Conservation (phyloP, 2,329 filamentous ascomycete genomes). For the Ophiostoma piceae region DNA sequence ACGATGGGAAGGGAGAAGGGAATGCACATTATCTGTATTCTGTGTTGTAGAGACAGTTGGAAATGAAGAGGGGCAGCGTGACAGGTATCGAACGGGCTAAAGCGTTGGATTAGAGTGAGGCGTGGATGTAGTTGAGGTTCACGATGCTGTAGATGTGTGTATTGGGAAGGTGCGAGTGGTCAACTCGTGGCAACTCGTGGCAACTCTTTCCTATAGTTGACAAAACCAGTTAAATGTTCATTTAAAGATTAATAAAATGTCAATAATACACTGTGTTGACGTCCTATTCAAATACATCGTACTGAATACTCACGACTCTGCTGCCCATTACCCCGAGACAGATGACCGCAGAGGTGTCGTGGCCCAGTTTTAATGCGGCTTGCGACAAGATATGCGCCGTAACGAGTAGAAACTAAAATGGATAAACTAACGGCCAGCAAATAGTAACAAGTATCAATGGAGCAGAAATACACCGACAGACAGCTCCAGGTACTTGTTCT, state of each 20-base stretch:
- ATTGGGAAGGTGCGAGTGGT: neutral
- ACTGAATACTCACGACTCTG: too few species aligned
- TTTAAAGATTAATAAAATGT: too few species aligned
- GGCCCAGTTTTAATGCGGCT: constrained; percentile 18
- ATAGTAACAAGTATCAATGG: neutral
- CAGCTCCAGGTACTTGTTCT: constrained; percentile 8
- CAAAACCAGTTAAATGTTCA: too few species aligned
- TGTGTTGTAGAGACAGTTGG: neutral
- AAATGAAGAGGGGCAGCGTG: neutral
- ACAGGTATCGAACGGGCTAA: neutral
- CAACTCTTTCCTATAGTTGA: neutral
- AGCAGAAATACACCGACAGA: neutral
- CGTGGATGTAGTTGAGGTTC: neutral
- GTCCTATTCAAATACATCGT: too few species aligned
- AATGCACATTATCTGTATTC: neutral
- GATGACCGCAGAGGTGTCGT: constrained; percentile 12
- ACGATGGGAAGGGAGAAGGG: constrained; percentile 12
- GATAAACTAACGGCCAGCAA: neutral
- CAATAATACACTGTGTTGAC: neutral
- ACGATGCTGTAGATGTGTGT: neutral
- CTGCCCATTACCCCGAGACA: constrained; percentile 21
- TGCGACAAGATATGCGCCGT: neutral
- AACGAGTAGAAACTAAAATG: neutral
- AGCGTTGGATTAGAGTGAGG: neutral
- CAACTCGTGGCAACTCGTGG: neutral